phyloP scores from a whole-genome alignment of 768 basidiomycete species.

The Favolaschia claudopus region DNA sequence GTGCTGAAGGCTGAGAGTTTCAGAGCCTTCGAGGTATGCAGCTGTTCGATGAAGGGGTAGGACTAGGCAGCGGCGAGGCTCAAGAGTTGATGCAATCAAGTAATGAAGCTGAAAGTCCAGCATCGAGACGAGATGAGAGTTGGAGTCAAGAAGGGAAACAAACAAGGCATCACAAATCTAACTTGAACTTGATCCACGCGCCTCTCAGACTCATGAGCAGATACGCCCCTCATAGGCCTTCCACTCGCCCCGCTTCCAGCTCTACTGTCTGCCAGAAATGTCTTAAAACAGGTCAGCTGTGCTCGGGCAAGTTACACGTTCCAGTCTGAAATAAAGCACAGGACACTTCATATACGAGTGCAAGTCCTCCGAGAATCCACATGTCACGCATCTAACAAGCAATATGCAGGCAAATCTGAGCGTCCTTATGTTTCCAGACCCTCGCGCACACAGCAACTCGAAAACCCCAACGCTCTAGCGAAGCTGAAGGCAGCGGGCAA shows the following conservation, averaged over 20 bases:
- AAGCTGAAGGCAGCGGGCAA: slow-evolving; percentile 76
- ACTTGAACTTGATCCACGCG: background rate
- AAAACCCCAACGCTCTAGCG: slow-evolving; percentile 73
- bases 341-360: slow-evolving; percentile 95
- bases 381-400: too few species aligned
- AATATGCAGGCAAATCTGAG: too few species aligned
- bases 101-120: too few species aligned
- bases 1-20: too few species aligned
- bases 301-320: background rate
- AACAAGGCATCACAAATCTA: background rate
- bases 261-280: slow-evolving; percentile 88
- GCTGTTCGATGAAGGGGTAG: too few species aligned
- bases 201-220: slow-evolving; percentile 65
- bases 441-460: slow-evolving; percentile 85
- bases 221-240: slow-evolving; percentile 74
- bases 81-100: too few species aligned
- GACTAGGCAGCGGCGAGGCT: too few species aligned
- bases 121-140: slow-evolving; percentile 7
- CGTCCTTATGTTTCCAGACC: slow-evolving; percentile 90
- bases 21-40: too few species aligned
- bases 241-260: slow-evolving; percentile 68
- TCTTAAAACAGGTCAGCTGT: slow-evolving; percentile 64
- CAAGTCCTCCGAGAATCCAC: too few species aligned
- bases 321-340: slow-evolving; percentile 31
- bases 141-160: background rate